Evolutionary conservation across 2,329 filamentous ascomycete species (phyloP).

Genomic region (Aspergillus fumigatus): DNA sequence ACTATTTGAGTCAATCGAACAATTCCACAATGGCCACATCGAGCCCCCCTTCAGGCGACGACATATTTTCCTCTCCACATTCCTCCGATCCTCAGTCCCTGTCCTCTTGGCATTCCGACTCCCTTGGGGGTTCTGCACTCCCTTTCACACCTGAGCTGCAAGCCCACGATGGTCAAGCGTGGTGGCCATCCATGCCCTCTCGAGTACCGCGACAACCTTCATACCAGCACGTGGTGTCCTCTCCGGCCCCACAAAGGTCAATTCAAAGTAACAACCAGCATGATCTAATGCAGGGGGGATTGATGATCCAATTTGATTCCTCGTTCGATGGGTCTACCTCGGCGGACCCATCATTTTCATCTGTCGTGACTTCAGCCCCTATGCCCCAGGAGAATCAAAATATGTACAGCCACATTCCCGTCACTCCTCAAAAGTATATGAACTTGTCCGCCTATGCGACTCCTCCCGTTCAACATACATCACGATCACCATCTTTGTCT

Average conservation of each 20-base stretch:
- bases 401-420: slow-evolving; percentile 14
- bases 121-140: slow-evolving; percentile 32
- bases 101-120: slow-evolving; percentile 40
- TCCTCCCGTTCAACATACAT: slow-evolving; percentile 23
- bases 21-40: slow-evolving; percentile 28
- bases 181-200: slow-evolving; percentile 39
- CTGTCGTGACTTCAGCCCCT: slow-evolving; percentile 18
- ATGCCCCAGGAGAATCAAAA: slow-evolving; percentile 10
- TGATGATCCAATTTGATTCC: slow-evolving; percentile 38
- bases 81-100: slow-evolving; percentile 36
- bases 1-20: slow-evolving; percentile 28
- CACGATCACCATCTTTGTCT: slow-evolving; percentile 37
- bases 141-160: slow-evolving; percentile 39
- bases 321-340: slow-evolving; percentile 30
- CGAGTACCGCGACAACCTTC: slow-evolving; percentile 32
- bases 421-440: slow-evolving; percentile 22
- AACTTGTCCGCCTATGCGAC: slow-evolving; percentile 26
- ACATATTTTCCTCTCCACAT: slow-evolving; percentile 36
- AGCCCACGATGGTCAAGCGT: slow-evolving; percentile 32
- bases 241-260: slow-evolving; percentile 31
- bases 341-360: slow-evolving; percentile 25
- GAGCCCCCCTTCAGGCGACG: slow-evolving; percentile 35
- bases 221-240: slow-evolving; percentile 32
- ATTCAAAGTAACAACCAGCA: slow-evolving; percentile 27
- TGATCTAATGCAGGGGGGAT: slow-evolving; percentile 35